These are phyloP conservation scores for Graphium sp. DNA, from an alignment of 2,329 filamentous ascomycete species.

Conservation along the genomic window DNA sequence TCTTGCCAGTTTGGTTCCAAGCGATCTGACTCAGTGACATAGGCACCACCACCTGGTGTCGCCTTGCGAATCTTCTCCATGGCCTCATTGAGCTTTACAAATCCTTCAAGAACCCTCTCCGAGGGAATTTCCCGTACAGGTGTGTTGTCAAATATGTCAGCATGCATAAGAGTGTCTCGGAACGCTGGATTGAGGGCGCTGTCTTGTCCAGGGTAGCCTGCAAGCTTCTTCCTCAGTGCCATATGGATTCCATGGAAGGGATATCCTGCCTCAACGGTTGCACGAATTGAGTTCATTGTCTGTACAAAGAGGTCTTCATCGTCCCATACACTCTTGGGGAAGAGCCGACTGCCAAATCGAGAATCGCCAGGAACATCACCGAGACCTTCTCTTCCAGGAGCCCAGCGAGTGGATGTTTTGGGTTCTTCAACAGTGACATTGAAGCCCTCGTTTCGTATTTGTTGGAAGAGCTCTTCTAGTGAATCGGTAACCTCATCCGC, in stretches of 20 bases:
- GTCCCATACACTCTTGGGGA: conserved; percentile 12
- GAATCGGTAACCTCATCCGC: conserved; percentile 17
- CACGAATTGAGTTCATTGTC: conserved; percentile 14
- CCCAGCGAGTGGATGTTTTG: conserved; percentile 6
- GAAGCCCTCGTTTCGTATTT: conserved; percentile 9
- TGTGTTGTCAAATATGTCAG: conserved; percentile 12
- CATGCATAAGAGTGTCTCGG: conserved; percentile 17
- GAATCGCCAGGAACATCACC: conserved; percentile 13
- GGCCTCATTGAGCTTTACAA: conserved; percentile 8
- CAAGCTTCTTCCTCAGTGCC: conserved; percentile 12
- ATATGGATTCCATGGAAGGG: conserved; percentile 16
- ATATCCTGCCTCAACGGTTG: conserved; percentile 18
- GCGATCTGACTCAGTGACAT: conserved; percentile 34
- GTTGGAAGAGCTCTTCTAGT: conserved; percentile 21
- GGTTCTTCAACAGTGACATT: conserved; percentile 11
- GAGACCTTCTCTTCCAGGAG: conserved; percentile 4
- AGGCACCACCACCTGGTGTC: conserved; percentile 23
- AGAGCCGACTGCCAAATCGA: conserved; percentile 14
- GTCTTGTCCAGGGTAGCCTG: conserved; percentile 12
- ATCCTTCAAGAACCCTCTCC: conserved; percentile 9
- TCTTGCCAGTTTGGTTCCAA: conserved; percentile 25
- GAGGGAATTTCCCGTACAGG: conserved; percentile 6
- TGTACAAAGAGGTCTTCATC: conserved; percentile 10
- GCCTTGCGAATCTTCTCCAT: conserved; percentile 14
- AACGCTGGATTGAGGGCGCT: conserved; percentile 25